phyloP scores from a whole-genome alignment of 768 basidiomycete genomes.

The Russula abietina region DNA sequence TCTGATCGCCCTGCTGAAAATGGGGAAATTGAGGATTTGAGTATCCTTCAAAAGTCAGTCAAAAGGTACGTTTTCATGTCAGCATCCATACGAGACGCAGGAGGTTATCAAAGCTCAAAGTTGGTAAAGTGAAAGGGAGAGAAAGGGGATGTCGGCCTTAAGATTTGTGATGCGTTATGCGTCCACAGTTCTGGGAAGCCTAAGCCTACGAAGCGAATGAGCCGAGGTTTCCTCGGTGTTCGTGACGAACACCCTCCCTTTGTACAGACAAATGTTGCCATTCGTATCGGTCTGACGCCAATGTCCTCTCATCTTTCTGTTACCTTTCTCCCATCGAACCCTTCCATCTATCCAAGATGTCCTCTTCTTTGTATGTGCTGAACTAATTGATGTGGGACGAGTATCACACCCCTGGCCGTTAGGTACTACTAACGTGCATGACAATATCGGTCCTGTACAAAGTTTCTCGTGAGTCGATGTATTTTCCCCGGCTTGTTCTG shows the following conservation, averaged over 20 bases:
- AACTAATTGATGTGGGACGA: neutral
- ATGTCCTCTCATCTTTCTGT: neutral
- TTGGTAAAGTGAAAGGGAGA: neutral
- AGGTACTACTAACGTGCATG: neutral
- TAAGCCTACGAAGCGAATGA: no score
- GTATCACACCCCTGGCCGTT: neutral
- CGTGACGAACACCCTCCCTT: no score
- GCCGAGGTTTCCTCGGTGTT: neutral
- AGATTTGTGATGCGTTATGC: neutral
- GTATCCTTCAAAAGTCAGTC: no score
- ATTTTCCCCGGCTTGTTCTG: neutral
- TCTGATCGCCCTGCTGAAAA: no score
- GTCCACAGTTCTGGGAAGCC: no score
- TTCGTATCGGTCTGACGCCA: no score
- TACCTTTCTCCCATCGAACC: neutral
- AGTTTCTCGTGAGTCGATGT: neutral
- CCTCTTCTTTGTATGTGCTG: neutral
- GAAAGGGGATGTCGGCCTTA: neutral
- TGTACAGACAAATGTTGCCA: no score
- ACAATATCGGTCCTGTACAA: neutral
- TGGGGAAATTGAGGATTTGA: neutral
- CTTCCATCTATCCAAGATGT: neutral
- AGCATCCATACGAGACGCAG: neutral
- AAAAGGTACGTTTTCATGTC: neutral
- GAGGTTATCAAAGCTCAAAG: neutral